Evolutionary conservation across 495 filamentous ascomycete species (phyloP), one percentile per base, ranked within the genome.

Genomic region (Cercophora sp.): DNA sequence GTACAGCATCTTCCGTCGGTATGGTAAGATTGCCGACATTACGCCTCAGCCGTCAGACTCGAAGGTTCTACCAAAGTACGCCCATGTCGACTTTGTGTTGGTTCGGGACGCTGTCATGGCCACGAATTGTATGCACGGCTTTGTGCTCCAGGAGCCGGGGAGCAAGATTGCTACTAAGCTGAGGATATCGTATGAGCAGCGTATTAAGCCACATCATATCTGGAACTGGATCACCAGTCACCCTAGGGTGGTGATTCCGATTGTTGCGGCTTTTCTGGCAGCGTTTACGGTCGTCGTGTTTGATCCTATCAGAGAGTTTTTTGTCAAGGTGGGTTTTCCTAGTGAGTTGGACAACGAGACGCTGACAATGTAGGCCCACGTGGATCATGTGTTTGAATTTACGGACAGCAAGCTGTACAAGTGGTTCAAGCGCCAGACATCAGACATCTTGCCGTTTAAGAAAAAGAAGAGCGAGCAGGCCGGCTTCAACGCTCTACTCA

Each of bases 101-200:
- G 75, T 85, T 16, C 79, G 85, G 31, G 84, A 84, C 60, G 81
- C 89, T 3, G 85, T 93, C 46, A 88, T 91, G 79, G 91, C 91
- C 8, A 85, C 86, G 53, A 96, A 94, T 57, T 97, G 92, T 70
- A 75, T 96, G 72, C 94, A 97, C 67, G 94, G 93, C 0, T 89
- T 86, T 55, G 75, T 76, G 3, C 76, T 94, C 3, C 62, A 75
- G 0, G 84, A 85, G 44, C 85, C 85, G 5, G 89, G 89, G 32
- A 89, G 87, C 13, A 87, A 85, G 57, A 60, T 64, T n/a, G 84
- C 84, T 3, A 91, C 91, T 0, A 76, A 77, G 9, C 69, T 98
- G 48, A 85, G 86, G 41, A 76, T 97, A 19, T 85, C 84, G 1
- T 98, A 94, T 58, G 86, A 94, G 62, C 80, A 84, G 52, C 84